phyloP scores from a whole-genome alignment of 2,329 filamentous ascomycete genomes.

The Drechmeria coniospora region DNA sequence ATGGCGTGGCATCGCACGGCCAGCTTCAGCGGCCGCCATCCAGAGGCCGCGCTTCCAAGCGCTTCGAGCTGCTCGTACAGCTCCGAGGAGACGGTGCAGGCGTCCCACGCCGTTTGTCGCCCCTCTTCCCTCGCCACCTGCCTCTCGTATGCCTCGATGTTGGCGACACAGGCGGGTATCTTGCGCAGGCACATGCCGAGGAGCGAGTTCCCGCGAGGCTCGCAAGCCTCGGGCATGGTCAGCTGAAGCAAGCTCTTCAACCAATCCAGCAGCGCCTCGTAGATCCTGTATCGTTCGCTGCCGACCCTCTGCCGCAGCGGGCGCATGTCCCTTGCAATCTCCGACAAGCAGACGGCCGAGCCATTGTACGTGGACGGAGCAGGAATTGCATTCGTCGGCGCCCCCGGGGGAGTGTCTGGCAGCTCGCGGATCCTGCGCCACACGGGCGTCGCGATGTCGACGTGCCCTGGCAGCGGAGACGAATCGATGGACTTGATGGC shows the following conservation, averaged over 20 bases:
- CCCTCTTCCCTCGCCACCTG: constrained; percentile 9
- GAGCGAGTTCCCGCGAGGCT: constrained; percentile 15
- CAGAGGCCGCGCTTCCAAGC: constrained; percentile 12
- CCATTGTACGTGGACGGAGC: no score
- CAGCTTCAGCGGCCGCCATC: constrained; percentile 19
- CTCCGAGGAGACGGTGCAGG: constrained; percentile 12
- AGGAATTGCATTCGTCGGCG: not conserved
- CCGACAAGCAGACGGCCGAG: constrained; percentile 1
- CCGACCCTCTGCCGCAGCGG: constrained; percentile 9
- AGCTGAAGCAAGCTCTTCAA: constrained; percentile 13
- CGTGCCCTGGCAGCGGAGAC: constrained; percentile 11
- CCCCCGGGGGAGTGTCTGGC: constrained; percentile 2
- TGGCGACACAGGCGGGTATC: constrained; percentile 13
- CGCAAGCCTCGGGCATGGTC: constrained; percentile 9
- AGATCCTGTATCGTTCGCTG: constrained; percentile 13
- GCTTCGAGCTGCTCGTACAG: constrained; percentile 20
- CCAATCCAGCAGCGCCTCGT: constrained; percentile 18
- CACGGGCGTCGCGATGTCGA: constrained; percentile 15
- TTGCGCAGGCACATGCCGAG: constrained; percentile 21
- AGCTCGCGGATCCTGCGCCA: constrained; percentile 12
- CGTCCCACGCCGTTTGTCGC: constrained; percentile 11
- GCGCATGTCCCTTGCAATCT: constrained; percentile 9
- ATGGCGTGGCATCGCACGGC: constrained; percentile 18
- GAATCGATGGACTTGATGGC: constrained; percentile 13
- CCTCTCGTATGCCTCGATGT: constrained; percentile 19